phyloP scores from a whole-genome alignment of 768 basidiomycete species.

The Mycena metata region DNA sequence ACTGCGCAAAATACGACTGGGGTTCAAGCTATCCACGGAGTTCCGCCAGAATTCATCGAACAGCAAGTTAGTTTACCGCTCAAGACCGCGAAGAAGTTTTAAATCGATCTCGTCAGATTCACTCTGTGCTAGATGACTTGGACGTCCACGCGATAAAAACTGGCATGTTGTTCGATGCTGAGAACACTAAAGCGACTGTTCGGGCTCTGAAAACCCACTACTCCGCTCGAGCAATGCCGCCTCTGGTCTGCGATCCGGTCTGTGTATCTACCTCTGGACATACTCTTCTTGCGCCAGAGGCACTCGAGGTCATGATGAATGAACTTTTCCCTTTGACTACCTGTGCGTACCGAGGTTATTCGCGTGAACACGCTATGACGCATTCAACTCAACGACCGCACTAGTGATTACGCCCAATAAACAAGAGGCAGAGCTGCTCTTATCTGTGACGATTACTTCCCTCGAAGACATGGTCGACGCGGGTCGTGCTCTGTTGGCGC shows the following conservation, averaged over 20 bases:
- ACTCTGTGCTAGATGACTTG: constrained; percentile 79
- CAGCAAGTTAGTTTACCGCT: constrained; percentile 69
- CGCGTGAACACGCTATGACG: too few species aligned
- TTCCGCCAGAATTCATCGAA: constrained; percentile 77
- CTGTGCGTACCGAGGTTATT: too few species aligned
- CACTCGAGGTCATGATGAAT: constrained; percentile 68
- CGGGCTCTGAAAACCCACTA: constrained; percentile 62
- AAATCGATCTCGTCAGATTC: constrained; percentile 62
- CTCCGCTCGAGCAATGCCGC: constrained; percentile 50
- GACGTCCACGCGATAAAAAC: constrained; percentile 84
- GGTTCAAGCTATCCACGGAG: constrained; percentile 79
- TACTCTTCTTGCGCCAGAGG: constrained; percentile 75
- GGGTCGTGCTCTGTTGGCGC: constrained; percentile 60
- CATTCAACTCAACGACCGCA: too few species aligned
- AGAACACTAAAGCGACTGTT: constrained; percentile 65
- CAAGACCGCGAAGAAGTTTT: constrained; percentile 7
- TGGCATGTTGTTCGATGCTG: constrained; percentile 85
- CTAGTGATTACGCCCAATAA: constrained; percentile 94
- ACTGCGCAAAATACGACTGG: constrained; percentile 93
- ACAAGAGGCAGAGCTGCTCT: constrained; percentile 80
- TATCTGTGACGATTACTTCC: constrained; percentile 60
- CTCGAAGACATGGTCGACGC: constrained; percentile 74
- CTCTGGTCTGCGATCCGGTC: constrained; percentile 89
- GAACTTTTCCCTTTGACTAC: constrained; percentile 80
- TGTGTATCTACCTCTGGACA: constrained; percentile 94